These are phyloP conservation scores for Backusella macrospora DNA, from an alignment of 192 early-diverging fungal species.

Conservation along the genomic window DNA sequence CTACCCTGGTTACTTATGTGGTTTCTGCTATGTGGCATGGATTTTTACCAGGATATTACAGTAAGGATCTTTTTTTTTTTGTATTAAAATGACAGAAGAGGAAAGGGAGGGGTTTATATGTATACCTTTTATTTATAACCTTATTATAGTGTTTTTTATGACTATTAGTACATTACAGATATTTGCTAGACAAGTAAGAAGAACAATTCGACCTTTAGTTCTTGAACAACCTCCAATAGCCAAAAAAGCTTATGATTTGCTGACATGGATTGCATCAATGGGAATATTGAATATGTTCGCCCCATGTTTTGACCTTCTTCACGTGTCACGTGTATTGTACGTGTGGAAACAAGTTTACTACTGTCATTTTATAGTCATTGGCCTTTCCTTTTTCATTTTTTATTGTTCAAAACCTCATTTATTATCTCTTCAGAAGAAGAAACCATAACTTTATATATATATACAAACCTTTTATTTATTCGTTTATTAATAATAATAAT, in stretches of 20 bases:
- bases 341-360: slow-evolving; percentile 3
- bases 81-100: background rate
- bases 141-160: slow-evolving; percentile 15
- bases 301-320: slow-evolving; percentile 9
- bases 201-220: background rate
- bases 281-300: slow-evolving; percentile 4
- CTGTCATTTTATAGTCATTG: slow-evolving; percentile 11
- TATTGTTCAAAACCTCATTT: slow-evolving; percentile 7
- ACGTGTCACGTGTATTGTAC: slow-evolving; percentile 2
- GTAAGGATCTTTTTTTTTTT: slow-evolving; percentile 35
- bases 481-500: background rate
- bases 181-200: slow-evolving; percentile 6
- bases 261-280: background rate
- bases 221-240: background rate
- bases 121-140: no score
- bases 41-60: slow-evolving; percentile 86
- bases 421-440: background rate
- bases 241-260: slow-evolving; percentile 4
- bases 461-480: background rate
- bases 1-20: slow-evolving; percentile 78
- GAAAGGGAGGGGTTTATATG: no score
- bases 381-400: slow-evolving; percentile 5
- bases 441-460: background rate
- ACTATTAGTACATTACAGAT: background rate
- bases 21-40: slow-evolving; percentile 96